Evolutionary conservation across 2,329 filamentous ascomycete genomes (phyloP), one percentile per base, ranked within the genome.

Genomic region (Cladosporium sp.): DNA sequence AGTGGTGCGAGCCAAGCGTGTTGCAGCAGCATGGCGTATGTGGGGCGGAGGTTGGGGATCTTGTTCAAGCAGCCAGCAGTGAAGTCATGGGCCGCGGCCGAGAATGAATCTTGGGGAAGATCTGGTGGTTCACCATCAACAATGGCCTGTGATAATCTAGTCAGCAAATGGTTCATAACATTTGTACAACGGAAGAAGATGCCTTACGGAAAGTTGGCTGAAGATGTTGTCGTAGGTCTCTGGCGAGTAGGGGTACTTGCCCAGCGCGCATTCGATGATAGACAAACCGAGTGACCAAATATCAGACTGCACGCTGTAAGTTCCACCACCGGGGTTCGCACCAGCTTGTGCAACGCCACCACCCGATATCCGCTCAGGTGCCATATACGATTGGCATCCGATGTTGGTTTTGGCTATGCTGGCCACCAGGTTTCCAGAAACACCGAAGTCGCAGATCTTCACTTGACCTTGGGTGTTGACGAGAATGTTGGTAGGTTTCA

Each of bases 331-430:
- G 65, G 86, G 86, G 66, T 88, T 87, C 21, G 88, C 84, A 30
- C 90, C 90, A 4, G 87, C 85, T 68, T 90, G 86, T 66, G 91
- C 88, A 74, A 93, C 88, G 26, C 90, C 90, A 65, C 93, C 93
- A 59, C 92, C 92, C 10, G 92, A 92, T 74, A 99, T 99, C 70
- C 95, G 85, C 79, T 99, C 95, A 0, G 95, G 95, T 0, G 95
- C 95, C 95, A 99, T 99, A 81, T 99, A 99, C 76, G 93, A 97
- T 80, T 99, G 95, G 75, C 95, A 99, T 47, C 95, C 95, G 74
- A 99, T 99, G 77, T 99, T 99, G 32, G 95, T 99, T 80, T 96
- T 97, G 61, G 95, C 95, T 74, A 98, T 98, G 81, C 93, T 97
- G 28, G 95, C 94, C 26, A 99, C 95, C 28, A 99, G 82, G 74